A percentile compares a stretch with the other conserved stretches of the same genome.
Conservation (phyloP, 148 eudicot genomes). For the Spergularia marina region DNA sequence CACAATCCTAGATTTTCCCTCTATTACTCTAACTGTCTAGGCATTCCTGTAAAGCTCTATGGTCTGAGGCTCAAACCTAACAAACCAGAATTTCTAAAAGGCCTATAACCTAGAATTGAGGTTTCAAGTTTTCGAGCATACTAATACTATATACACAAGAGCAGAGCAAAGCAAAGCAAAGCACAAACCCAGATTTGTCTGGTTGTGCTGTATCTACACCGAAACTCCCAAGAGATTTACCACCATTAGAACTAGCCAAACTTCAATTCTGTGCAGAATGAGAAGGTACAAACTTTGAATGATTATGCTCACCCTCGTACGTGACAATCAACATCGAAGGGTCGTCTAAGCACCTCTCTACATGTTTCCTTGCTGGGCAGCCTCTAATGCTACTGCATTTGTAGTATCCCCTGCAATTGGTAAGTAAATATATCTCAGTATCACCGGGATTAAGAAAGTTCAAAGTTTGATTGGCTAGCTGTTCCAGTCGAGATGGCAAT, state of each 20-base stretch:
- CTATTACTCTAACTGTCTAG: slow-evolving; percentile 8
- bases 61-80: slow-evolving; percentile 17
- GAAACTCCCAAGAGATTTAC: slow-evolving; percentile 20
- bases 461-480: not conserved
- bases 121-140: slow-evolving; percentile 14
- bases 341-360: slow-evolving; percentile 54
- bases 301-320: slow-evolving; percentile 57
- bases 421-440: slow-evolving; percentile 7
- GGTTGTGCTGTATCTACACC: slow-evolving; percentile 21
- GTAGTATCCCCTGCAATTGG: slow-evolving; percentile 53
- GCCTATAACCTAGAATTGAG: not conserved
- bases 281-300: slow-evolving; percentile 36
- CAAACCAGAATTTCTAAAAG: slow-evolving; percentile 13
- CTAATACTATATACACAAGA: slow-evolving; percentile 20
- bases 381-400: slow-evolving; percentile 66
- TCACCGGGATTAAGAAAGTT: not conserved
- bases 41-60: slow-evolving; percentile 18
- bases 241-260: not conserved
- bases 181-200: slow-evolving; percentile 18
- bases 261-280: slow-evolving; percentile 41
- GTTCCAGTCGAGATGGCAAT: not conserved
- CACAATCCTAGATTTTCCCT: not conserved
- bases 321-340: slow-evolving; percentile 56
- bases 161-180: not conserved
- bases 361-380: slow-evolving; percentile 67